A percentile compares a stretch with the other conserved stretches of the same genome.
These are phyloP conservation scores for Lachnellula hyalina DNA, from an alignment of 2,329 filamentous ascomycete species.

Conservation along the genomic window DNA sequence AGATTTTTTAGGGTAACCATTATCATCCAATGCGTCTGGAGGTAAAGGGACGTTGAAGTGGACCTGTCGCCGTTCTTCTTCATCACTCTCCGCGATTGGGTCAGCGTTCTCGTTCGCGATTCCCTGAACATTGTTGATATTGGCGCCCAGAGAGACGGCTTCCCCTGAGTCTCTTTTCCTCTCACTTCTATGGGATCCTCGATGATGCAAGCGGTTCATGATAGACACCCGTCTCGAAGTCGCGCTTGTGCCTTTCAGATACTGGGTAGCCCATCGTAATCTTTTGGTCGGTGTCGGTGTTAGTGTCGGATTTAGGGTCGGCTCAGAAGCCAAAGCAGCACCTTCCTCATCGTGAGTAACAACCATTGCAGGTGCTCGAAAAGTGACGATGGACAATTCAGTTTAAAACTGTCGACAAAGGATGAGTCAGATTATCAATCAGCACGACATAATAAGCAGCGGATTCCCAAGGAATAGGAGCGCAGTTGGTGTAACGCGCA, in stretches of 20 bases:
- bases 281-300: constrained; percentile 61
- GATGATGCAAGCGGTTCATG: constrained; percentile 65
- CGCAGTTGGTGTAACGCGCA: too few species aligned
- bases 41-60: constrained; percentile 87
- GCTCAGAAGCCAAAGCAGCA: constrained; percentile 5
- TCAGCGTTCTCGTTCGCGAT: constrained; percentile 28
- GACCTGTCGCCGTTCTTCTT: constrained; percentile 48
- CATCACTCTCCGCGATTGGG: constrained; percentile 32
- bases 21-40: constrained; percentile 67
- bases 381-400: too few species aligned
- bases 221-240: constrained; percentile 77
- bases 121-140: constrained; percentile 26
- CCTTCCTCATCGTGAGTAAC: too few species aligned
- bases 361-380: too few species aligned
- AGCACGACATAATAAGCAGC: too few species aligned
- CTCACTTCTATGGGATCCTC: constrained; percentile 51
- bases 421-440: too few species aligned
- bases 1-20: constrained; percentile 64
- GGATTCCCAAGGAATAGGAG: too few species aligned
- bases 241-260: constrained; percentile 69
- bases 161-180: constrained; percentile 57
- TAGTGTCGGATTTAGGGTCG: constrained; percentile 33
- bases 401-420: too few species aligned
- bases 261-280: constrained; percentile 94
- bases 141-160: not conserved